Conservation (phyloP, 106 monocot genomes). For the Apostasia ramifera region DNA sequence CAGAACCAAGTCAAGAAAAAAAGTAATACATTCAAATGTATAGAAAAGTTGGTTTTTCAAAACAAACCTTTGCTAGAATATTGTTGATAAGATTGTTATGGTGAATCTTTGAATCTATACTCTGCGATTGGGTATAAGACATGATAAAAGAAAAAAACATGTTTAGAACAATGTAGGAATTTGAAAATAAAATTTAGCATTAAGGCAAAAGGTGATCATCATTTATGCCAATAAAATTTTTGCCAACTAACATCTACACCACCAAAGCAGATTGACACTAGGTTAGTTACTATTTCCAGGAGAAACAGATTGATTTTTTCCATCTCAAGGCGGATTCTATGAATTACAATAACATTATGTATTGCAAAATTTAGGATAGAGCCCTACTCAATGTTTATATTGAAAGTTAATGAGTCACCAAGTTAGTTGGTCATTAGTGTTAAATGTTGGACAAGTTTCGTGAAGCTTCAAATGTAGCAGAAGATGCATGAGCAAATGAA, state of each 20-base stretch:
- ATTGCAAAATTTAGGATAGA: too few relatives aligned
- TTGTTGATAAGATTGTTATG: constrained; percentile 99
- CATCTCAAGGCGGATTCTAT: too few relatives aligned
- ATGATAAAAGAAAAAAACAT: neutral
- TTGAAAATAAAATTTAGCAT: neutral
- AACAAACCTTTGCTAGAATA: constrained; percentile 82
- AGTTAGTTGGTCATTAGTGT: too few relatives aligned
- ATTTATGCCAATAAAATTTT: neutral
- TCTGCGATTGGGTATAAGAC: constrained; percentile 32
- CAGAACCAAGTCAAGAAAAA: neutral
- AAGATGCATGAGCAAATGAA: too few relatives aligned
- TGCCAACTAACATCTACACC: neutral
- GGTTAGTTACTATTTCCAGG: neutral
- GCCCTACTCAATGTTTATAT: too few relatives aligned
- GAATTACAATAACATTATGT: too few relatives aligned
- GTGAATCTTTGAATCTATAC: constrained; percentile 97
- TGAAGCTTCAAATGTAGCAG: too few relatives aligned
- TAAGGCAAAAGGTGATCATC: neutral
- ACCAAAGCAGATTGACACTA: neutral
- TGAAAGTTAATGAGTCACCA: too few relatives aligned
- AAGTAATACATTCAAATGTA: neutral
- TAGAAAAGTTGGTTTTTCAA: neutral
- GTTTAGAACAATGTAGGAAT: neutral
- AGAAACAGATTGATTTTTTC: neutral
- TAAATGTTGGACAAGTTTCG: too few relatives aligned